Conservation (phyloP, 345 rosid species). For the Garcia nutans region DNA sequence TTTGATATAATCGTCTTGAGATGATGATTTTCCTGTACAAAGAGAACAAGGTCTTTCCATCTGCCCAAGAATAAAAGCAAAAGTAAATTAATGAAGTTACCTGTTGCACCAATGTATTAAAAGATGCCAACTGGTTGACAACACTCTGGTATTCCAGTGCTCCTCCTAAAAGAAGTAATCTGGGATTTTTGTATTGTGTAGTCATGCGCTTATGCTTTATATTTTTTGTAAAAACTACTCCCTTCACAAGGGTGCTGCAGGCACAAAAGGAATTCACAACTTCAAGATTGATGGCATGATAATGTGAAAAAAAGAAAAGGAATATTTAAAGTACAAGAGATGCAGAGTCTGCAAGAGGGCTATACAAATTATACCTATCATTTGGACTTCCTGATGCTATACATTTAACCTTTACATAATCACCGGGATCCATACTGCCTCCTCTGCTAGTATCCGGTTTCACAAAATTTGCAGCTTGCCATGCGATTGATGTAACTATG, state of each 20-base stretch:
- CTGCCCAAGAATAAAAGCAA: conserved; percentile 7
- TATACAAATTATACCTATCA: conserved; percentile 59
- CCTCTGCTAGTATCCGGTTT: conserved; percentile 97
- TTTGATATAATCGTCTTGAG: conserved; percentile 74
- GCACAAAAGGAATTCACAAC: conserved; percentile 13
- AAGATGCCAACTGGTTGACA: conserved; percentile 83
- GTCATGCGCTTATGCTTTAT: conserved; percentile 98
- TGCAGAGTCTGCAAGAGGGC: conserved; percentile 3
- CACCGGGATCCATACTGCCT: conserved; percentile 97
- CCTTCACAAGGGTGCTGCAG: conserved; percentile 76
- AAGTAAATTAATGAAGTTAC: conserved; percentile 32
- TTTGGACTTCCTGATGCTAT: conserved; percentile 79
- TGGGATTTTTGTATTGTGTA: conserved; percentile 89
- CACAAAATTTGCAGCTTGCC: conserved; percentile 95
- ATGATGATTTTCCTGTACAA: conserved; percentile 79
- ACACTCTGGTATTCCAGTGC: conserved; percentile 87
- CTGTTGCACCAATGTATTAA: conserved; percentile 83
- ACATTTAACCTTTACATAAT: conserved; percentile 95
- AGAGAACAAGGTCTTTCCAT: conserved; percentile 12
- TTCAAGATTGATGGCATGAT: conserved; percentile 12
- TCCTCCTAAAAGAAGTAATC: conserved; percentile 84
- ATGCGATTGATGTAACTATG: conserved; percentile 70
- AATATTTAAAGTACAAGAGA: background rate
- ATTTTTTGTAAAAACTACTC: conserved; percentile 95
- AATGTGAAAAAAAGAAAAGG: background rate